Base-by-base conservation (phyloP, 2,329 filamentous ascomycete species). In the Tetracladium maxilliforme region DNA sequence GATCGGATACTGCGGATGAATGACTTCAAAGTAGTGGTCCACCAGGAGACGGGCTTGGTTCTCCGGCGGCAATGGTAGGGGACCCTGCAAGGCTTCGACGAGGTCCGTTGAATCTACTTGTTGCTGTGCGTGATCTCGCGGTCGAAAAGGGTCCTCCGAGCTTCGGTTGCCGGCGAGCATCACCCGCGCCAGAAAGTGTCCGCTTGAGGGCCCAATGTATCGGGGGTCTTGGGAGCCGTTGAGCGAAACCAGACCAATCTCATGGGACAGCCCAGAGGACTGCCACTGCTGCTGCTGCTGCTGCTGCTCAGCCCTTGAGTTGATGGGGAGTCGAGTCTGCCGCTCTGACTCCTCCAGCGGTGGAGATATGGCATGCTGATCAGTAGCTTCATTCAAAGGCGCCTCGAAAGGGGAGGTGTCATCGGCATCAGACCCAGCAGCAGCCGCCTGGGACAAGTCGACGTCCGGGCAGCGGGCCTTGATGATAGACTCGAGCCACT, bases 121-220 rank as follows among this genome's bases (percentile, higher is more conserved):
- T n/a, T n/a, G n/a, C n/a, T n/a, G n/a, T n/a, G n/a, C n/a, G n/a
- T n/a, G n/a, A n/a, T n/a, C n/a, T n/a, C n/a, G n/a, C 16, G 18
- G 19, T 22, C 19, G 15, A 23, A 14, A 23, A n/a, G n/a, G n/a
- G n/a, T n/a, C n/a, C n/a, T n/a, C n/a, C n/a, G n/a, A n/a, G 22
- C 17, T 25, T 19, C 25, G 16, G 16, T 19, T 19, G 19, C 19
- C 14, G 13, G 51, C 45, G 9, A 66, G 48, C 34, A 66, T 51
- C 4, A 64, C 44, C 2, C 58, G 55, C 3, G 61, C 59, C 9
- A 67, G 49, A 21, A 64, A 63, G 28, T 62, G 64, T 2, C 63
- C 64, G 19, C 62, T 67, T 0, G 64, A 68, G 3, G 64, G 63
- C 0, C 64, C 64, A 10, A 68, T 58, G 23, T 68, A 68, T 29